phyloP scores from a whole-genome alignment of 805 yeast species.

The Hermanozyma aechmeae region DNA sequence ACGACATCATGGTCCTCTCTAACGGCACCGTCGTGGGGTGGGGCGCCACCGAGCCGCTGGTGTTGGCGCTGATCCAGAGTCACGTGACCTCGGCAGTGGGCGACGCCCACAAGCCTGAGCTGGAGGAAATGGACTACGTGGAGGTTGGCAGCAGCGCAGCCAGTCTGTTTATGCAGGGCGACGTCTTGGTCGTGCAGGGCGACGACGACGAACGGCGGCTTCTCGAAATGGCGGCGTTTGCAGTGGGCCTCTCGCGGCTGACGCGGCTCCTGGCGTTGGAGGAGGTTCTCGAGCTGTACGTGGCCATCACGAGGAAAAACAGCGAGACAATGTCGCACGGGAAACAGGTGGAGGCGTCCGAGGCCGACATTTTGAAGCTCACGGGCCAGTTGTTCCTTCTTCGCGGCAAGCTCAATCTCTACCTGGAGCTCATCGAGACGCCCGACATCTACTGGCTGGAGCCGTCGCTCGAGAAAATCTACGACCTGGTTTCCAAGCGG shows the following conservation, averaged over 20 bases:
- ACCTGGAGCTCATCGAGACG: slow-evolving; percentile 82
- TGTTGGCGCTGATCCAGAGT: no score
- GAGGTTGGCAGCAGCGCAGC: slow-evolving; percentile 27
- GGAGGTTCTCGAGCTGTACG: slow-evolving; percentile 57
- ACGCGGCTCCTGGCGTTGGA: slow-evolving; percentile 80
- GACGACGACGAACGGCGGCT: slow-evolving; percentile 33
- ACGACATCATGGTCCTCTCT: slow-evolving; percentile 58
- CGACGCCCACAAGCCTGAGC: slow-evolving; percentile 43
- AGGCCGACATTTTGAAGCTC: slow-evolving; percentile 52
- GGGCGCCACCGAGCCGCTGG: slow-evolving; percentile 62
- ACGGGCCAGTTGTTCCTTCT: slow-evolving; percentile 71
- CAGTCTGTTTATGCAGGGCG: slow-evolving; percentile 50
- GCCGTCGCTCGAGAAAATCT: slow-evolving; percentile 72
- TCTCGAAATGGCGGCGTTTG: slow-evolving; percentile 79
- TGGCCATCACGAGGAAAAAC: slow-evolving; percentile 51
- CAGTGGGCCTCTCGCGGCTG: slow-evolving; percentile 79
- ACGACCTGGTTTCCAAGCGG: slow-evolving; percentile 57
- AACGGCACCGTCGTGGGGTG: slow-evolving; percentile 81
- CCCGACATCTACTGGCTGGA: slow-evolving; percentile 94
- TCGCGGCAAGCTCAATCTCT: slow-evolving; percentile 75
- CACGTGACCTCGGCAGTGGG: slow-evolving; percentile 32
- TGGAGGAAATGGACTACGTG: slow-evolving; percentile 81
- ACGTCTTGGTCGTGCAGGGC: slow-evolving; percentile 59
- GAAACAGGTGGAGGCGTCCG: slow-evolving; percentile 29
- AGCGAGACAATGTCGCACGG: slow-evolving; percentile 66